A percentile compares a stretch with the other conserved stretches of the same genome.
phyloP scores from a whole-genome alignment of 1,284 basidiomycete species.

The Sporisorium iseilematis-ciliati region DNA sequence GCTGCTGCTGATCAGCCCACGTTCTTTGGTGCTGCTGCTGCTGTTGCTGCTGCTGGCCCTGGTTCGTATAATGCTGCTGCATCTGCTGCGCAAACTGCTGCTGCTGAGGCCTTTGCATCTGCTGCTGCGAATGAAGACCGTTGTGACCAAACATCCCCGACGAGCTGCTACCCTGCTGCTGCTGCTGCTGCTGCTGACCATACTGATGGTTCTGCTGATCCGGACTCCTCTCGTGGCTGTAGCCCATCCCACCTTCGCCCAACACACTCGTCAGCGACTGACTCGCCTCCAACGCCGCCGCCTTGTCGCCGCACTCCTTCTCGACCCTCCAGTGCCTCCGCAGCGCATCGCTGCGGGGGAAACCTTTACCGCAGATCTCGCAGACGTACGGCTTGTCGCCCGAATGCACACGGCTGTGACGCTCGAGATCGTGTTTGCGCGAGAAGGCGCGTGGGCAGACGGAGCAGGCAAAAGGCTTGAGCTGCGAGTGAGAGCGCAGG shows the following conservation, averaged over 20 bases:
- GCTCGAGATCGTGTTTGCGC: conserved; percentile 67
- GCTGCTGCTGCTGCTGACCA: conserved; percentile 15
- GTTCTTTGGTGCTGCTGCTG: conserved; percentile 19
- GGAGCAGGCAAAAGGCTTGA: conserved; percentile 65
- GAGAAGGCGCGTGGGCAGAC: conserved; percentile 66
- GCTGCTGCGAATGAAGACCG: not conserved
- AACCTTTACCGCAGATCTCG: conserved; percentile 66
- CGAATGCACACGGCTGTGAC: conserved; percentile 67
- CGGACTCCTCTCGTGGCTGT: conserved; percentile 33
- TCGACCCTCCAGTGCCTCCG: conserved; percentile 67
- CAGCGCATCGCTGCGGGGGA: conserved; percentile 67
- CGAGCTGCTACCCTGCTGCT: conserved; percentile 9
- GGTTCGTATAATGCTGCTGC: conserved; percentile 11
- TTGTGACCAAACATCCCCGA: conserved; percentile 9
- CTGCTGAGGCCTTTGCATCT: conserved; percentile 26
- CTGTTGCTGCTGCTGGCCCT: conserved; percentile 18
- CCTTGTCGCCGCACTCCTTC: conserved; percentile 63
- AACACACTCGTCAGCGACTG: conserved; percentile 38
- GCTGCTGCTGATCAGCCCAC: conserved; percentile 22
- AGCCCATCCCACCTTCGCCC: conserved; percentile 24
- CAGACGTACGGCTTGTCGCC: conserved; percentile 69
- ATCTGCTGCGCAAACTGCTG: conserved; percentile 16
- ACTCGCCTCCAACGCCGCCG: conserved; percentile 56
- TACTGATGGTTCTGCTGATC: conserved; percentile 35
- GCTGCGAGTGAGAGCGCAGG: conserved; percentile 61